Evolutionary conservation across 2,329 filamentous ascomycete genomes (phyloP).

Genomic region (Atkinsonella hypoxylon): DNA sequence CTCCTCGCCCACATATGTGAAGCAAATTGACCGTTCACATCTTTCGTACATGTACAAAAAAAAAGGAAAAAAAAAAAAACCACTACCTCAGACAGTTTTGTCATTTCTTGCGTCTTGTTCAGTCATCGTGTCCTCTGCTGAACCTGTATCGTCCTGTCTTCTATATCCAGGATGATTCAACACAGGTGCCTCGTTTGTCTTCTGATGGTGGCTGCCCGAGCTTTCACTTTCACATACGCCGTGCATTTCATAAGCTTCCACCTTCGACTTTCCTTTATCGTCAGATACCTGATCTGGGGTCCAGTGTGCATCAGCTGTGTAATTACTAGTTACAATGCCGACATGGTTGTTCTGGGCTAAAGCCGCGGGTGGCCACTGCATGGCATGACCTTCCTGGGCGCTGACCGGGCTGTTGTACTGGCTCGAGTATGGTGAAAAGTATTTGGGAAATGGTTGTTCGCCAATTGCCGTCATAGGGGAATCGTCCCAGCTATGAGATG

Average conservation of each 20-base stretch:
- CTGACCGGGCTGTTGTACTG: constrained; percentile 47
- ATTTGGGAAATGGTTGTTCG: constrained; percentile 29
- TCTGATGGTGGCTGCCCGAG: constrained; percentile 7
- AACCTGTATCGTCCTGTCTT: constrained; percentile 18
- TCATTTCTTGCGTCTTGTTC: constrained; percentile 3
- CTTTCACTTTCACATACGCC: constrained; percentile 21
- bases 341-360: constrained; percentile 9
- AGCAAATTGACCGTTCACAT: background rate
- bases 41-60: too few species aligned
- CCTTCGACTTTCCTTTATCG: constrained; percentile 30
- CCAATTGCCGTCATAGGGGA: constrained; percentile 34
- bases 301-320: background rate
- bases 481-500: constrained; percentile 40
- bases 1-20: background rate
- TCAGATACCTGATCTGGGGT: constrained; percentile 2
- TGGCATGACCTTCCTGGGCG: constrained; percentile 23
- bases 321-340: constrained; percentile 8
- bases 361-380: constrained; percentile 24
- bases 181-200: constrained; percentile 24
- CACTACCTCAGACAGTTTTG: background rate
- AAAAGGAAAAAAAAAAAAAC: too few species aligned
- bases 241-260: constrained; percentile 37
- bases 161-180: constrained; percentile 36
- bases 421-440: constrained; percentile 48
- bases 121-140: constrained; percentile 10